Evolutionary conservation across 345 rosid species (phyloP).

Genomic region (Eucalyptus caleyi): DNA sequence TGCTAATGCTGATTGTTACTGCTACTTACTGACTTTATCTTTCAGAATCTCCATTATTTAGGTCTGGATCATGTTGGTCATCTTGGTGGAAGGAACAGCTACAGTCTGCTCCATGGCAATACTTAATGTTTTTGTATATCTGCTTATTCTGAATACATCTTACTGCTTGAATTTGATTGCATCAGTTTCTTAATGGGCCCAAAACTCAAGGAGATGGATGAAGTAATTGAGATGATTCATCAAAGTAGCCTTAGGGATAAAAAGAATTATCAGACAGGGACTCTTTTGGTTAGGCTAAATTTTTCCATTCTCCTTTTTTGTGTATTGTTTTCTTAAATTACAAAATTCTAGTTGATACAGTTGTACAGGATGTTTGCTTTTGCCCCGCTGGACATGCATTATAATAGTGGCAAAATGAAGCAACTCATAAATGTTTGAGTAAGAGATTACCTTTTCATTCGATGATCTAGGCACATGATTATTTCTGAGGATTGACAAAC

Average conservation of each 20-base stretch:
- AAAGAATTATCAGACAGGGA: constrained; percentile 13
- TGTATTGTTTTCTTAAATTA: background rate
- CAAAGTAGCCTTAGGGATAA: constrained; percentile 15
- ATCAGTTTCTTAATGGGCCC: constrained; percentile 59
- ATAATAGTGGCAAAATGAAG: background rate
- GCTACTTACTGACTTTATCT: background rate
- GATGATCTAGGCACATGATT: background rate
- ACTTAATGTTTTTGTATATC: background rate
- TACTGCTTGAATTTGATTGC: constrained; percentile 1
- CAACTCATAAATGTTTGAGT: background rate
- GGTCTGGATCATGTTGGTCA: constrained; percentile 98
- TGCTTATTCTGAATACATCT: background rate
- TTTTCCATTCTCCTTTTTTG: background rate
- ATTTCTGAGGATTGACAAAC: background rate
- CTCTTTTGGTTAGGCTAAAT: constrained; percentile 60
- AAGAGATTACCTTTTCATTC: background rate
- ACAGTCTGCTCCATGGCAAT: background rate
- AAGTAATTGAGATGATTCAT: constrained; percentile 57
- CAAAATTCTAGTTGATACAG: background rate
- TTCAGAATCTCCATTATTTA: constrained; percentile 71
- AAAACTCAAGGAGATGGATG: constrained; percentile 91
- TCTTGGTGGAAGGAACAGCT: constrained; percentile 86
- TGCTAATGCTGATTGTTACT: background rate
- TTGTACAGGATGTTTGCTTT: background rate
- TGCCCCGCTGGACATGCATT: background rate